Evolutionary conservation across 208 protist genomes (phyloP), one percentile per base, ranked within the genome.

Genomic region (Strigomonas culicis): DNA sequence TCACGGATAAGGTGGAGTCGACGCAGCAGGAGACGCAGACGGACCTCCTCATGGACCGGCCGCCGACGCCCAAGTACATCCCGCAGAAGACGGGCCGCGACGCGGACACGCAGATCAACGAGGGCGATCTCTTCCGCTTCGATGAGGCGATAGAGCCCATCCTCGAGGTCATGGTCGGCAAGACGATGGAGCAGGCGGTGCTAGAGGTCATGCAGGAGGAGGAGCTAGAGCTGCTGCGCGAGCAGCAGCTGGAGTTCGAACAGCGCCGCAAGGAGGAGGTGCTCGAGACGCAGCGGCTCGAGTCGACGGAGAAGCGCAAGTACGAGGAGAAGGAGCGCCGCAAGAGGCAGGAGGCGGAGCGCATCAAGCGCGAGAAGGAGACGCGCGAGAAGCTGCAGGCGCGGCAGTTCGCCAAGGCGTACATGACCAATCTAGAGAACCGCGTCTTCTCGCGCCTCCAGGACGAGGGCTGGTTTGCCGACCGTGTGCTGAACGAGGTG

Each of bases 151-250:
- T 98, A 2, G 86, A 98, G 51, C 97, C 97, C 0, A 98, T 99
- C 28, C 79, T 99, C 3, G 92, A 98, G 69, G 97, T 98, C 52
- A 86, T 99, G 68, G 93, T 98, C 7, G 96, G 97, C 56, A 99
- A 99, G 86, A 98, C 95, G 44, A 71, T 99, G 17, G 95, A 99
- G 79, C 97, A 99, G 82, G 86, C 92, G 24, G 93, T 99, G 81
- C 82, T 98, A 51, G 98, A 99, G 83, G 97, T 99, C 34, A 86
- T 98, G 76, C 96, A 99, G 82, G 98, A 99, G 83, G 96, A 99
- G 67, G 98, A 99, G 77, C 79, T 99, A 21, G 83, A 92, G 52
- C 74, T 88, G 41, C 79, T 99, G 46, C 84, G 93, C 17, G 77
- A 89, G 67, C 96, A 98, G 66, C 94, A 98, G 79, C 83, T 97